phyloP scores from a whole-genome alignment of 192 early-diverging fungal genomes.

The Diversispora epigaea region DNA sequence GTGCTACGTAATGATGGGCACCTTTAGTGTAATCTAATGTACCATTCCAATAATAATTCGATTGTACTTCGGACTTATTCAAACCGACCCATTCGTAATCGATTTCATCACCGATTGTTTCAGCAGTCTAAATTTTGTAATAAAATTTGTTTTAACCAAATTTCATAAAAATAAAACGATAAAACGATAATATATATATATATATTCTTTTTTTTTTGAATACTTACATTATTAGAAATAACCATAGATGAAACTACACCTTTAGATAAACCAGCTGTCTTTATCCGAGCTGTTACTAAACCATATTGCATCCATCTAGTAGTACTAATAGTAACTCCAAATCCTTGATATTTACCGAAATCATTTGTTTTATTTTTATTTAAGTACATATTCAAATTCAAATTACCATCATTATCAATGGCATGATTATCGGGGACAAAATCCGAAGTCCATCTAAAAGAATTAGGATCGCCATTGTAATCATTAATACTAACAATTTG shows the following conservation, averaged over 20 bases:
- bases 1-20: slow-evolving; percentile 36
- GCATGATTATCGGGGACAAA: slow-evolving; percentile 49
- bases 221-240: not conserved
- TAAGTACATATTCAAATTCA: slow-evolving; percentile 41
- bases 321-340: slow-evolving; percentile 57
- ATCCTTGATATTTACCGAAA: slow-evolving; percentile 51
- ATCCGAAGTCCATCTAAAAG: slow-evolving; percentile 49
- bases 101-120: slow-evolving; percentile 61
- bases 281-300: slow-evolving; percentile 52
- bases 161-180: too few relatives aligned
- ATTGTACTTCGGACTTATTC: slow-evolving; percentile 52
- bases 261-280: slow-evolving; percentile 46
- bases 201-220: too few relatives aligned
- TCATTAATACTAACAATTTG: not conserved
- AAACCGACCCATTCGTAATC: slow-evolving; percentile 65
- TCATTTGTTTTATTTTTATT: slow-evolving; percentile 36
- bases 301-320: slow-evolving; percentile 62
- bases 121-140: slow-evolving; percentile 31
- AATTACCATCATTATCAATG: slow-evolving; percentile 35
- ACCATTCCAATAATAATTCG: slow-evolving; percentile 61
- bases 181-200: too few relatives aligned
- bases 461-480: slow-evolving; percentile 54
- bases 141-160: too few relatives aligned
- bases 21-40: slow-evolving; percentile 58
- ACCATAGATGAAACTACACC: slow-evolving; percentile 66